A percentile compares a stretch with the other conserved stretches of the same genome.
Evolutionary conservation across 75 land plant species (phyloP).

Genomic region (Pinus albicaulis): DNA sequence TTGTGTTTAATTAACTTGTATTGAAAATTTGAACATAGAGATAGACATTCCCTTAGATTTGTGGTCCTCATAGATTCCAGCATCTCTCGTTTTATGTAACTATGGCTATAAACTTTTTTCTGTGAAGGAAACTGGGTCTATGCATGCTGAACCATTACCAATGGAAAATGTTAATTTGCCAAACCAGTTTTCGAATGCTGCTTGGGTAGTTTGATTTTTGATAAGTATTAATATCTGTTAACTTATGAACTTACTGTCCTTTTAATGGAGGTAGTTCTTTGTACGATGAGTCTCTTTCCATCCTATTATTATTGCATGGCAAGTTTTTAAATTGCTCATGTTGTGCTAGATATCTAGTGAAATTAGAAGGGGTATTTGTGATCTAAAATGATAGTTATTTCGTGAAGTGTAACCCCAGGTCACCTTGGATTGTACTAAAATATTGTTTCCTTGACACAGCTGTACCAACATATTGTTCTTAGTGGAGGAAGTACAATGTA

Average conservation of each 20-base stretch:
- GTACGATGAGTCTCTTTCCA: not conserved
- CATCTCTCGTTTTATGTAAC: not conserved
- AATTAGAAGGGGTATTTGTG: not conserved
- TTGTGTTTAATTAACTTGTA: too few relatives aligned
- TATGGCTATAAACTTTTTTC: not conserved
- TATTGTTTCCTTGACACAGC: constrained; percentile 46
- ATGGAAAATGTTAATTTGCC: too few relatives aligned
- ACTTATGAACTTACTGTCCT: not conserved
- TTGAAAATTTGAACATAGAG: too few relatives aligned
- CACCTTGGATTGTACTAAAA: not conserved
- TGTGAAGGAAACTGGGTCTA: not conserved
- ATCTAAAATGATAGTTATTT: not conserved
- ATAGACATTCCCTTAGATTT: not conserved
- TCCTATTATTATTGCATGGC: not conserved
- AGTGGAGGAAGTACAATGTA: constrained; percentile 99
- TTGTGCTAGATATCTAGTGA: not conserved
- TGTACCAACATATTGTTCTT: constrained; percentile 96
- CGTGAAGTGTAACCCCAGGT: not conserved
- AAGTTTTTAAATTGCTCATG: not conserved
- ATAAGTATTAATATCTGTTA: not conserved
- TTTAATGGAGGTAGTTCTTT: not conserved
- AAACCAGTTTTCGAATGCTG: not conserved
- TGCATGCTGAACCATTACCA: not conserved
- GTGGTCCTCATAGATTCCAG: not conserved
- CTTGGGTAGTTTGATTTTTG: not conserved